A percentile compares a stretch with the other conserved stretches of the same genome.
Conservation (phyloP, 2,329 filamentous ascomycete species). For the Diaporthe nobilis region DNA sequence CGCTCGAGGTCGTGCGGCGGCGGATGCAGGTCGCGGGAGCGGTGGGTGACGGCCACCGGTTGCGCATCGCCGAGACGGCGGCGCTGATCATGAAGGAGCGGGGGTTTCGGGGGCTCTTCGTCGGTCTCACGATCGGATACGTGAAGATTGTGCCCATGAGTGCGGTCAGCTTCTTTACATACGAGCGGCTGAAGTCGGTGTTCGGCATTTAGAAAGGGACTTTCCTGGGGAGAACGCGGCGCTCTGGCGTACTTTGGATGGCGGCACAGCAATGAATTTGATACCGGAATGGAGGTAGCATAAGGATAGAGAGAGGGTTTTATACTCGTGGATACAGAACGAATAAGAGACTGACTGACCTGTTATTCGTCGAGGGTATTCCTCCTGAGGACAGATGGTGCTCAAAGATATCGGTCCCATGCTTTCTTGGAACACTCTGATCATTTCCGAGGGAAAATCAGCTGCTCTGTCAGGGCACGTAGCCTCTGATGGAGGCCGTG, state of each 20-base stretch:
- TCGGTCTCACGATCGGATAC: conserved; percentile 95
- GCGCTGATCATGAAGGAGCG: conserved; percentile 80
- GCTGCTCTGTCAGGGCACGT: background rate
- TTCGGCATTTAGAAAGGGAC: conserved; percentile 71
- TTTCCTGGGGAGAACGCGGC: conserved; percentile 6
- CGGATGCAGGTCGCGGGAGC: conserved; percentile 98
- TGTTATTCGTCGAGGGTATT: background rate
- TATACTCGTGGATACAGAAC: background rate
- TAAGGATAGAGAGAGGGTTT: background rate
- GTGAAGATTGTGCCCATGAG: conserved; percentile 93
- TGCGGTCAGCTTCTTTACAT: conserved; percentile 78
- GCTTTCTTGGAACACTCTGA: background rate
- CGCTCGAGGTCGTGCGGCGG: conserved; percentile 90
- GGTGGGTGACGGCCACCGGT: conserved; percentile 87
- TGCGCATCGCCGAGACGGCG: conserved; percentile 85
- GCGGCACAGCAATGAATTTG: conserved; percentile 38
- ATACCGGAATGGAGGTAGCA: conserved; percentile 17
- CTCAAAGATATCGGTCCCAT: background rate
- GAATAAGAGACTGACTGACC: background rate
- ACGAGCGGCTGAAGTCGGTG: conserved; percentile 73
- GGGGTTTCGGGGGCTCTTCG: conserved; percentile 87
- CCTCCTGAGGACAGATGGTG: background rate
- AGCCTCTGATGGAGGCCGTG: background rate
- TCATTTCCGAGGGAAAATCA: background rate
- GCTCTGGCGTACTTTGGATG: conserved; percentile 36